phyloP scores from a whole-genome alignment of 192 early-diverging fungal species.

The Backusella psychrophila region DNA sequence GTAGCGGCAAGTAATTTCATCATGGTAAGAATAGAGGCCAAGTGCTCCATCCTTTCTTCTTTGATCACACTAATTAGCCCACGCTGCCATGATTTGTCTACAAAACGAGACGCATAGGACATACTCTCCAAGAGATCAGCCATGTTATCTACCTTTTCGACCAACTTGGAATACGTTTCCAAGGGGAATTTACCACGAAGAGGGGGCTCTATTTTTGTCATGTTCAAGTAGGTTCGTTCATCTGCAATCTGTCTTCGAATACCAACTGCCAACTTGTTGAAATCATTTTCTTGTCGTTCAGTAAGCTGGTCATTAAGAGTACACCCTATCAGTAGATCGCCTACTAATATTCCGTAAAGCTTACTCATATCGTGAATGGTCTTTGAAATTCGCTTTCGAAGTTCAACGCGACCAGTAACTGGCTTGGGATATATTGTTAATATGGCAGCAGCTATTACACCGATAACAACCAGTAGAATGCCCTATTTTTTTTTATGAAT shows the following conservation, averaged over 20 bases:
- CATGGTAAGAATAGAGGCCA: slow-evolving; percentile 27
- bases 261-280: slow-evolving; percentile 18
- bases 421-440: slow-evolving; percentile 28
- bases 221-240: slow-evolving; percentile 30
- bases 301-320: neutral
- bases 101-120: neutral
- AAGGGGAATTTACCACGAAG: slow-evolving; percentile 37
- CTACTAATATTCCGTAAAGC: slow-evolving; percentile 22
- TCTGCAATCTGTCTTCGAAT: slow-evolving; percentile 31
- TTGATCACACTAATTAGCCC: neutral
- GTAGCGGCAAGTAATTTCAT: slow-evolving; percentile 25
- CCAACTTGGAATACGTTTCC: slow-evolving; percentile 20
- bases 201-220: slow-evolving; percentile 36
- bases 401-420: slow-evolving; percentile 32
- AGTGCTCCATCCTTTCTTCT: neutral
- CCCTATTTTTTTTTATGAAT: slow-evolving; percentile 7
- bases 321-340: neutral
- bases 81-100: neutral
- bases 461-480: slow-evolving; percentile 25
- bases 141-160: slow-evolving; percentile 37
- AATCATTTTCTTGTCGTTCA: slow-evolving; percentile 10
- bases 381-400: slow-evolving; percentile 31
- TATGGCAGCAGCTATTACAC: slow-evolving; percentile 31
- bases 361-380: slow-evolving; percentile 34
- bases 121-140: slow-evolving; percentile 8